Base-by-base conservation (phyloP, 106 monocot genomes). In the Narthecium ossifragum region DNA sequence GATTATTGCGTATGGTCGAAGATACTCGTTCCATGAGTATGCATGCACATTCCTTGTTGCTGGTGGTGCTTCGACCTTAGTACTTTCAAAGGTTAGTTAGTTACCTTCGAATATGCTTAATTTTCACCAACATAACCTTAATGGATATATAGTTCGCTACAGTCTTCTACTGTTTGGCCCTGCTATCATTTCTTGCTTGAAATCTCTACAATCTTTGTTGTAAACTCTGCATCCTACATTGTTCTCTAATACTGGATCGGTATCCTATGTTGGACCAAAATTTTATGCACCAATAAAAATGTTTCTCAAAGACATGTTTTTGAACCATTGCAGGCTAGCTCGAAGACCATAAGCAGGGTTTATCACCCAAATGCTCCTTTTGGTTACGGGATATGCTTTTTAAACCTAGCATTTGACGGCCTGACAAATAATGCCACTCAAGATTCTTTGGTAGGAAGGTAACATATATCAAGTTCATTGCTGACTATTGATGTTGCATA, bases 371-470 rank as follows among this genome's bases (percentile, higher is more conserved):
- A 98, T 77, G 98, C 98, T 25, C 98, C 90, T 60, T 76, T 91
- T 54, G 98, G 98, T 8, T 98, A 98, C n/a, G 78, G 77, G 8
- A 63, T 98, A 32, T 91, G 98, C 74, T 98, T 90, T 61, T 61
- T 98, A 26, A 98, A 98, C 75, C 68, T 98, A 31, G 81, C 87
- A 51, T 85, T 98, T 70, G 90, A 98, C 49, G 98, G 98, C 15
- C 91, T 91, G 68, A 91, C 90, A 20, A 98, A 98, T n/a, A n/a
- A n/a, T 62, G 77, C 98, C 31, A 98, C 98, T 15, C 98, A 98
- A 60, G 98, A 98, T 68, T 91, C 86, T 25, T 87, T 98, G 52
- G 81, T 70, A 46, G 55, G 73, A 34, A 80, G 75, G 96, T 89
- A 75, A 61, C n/a, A n/a, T n/a, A n/a, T n/a, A 34, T 22, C 33